These are phyloP conservation scores for Botrytis elliptica DNA, from an alignment of 2,329 filamentous ascomycete species.

Conservation along the genomic window DNA sequence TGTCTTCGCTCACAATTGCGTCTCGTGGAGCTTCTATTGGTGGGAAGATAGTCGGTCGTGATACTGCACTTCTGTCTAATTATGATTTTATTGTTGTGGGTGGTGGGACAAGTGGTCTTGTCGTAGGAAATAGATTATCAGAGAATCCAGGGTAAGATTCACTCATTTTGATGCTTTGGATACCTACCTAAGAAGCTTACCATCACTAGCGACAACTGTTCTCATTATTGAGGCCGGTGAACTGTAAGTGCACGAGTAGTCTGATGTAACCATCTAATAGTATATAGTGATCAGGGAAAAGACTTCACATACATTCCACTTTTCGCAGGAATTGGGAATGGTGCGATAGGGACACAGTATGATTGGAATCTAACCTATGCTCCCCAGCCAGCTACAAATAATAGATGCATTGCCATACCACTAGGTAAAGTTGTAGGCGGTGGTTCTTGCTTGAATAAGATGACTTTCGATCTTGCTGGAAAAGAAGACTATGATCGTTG, in stretches of 20 bases:
- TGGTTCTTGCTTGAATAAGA: constrained; percentile 39
- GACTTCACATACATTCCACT: constrained; percentile 18
- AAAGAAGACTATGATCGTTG: constrained; percentile 42
- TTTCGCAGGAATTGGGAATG: not conserved
- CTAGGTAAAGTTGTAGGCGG: constrained; percentile 42
- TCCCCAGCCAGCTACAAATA: constrained; percentile 39
- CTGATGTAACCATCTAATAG: not conserved
- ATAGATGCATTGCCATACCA: constrained; percentile 29
- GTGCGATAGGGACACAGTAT: constrained; percentile 39
- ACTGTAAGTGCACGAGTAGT: constrained; percentile 6
- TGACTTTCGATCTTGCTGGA: constrained; percentile 31
- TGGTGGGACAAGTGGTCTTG: constrained; percentile 14
- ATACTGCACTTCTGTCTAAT: not conserved
- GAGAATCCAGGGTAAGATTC: constrained; percentile 13
- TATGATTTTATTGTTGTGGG: constrained; percentile 20
- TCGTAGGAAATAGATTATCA: constrained; percentile 19
- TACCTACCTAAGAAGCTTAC: not conserved
- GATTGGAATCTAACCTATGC: constrained; percentile 45
- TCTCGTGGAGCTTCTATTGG: not conserved
- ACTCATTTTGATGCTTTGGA: not conserved
- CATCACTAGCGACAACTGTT: constrained; percentile 2
- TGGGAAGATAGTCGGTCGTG: constrained; percentile 7
- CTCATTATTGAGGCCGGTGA: constrained; percentile 20
- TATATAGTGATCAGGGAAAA: constrained; percentile 16
- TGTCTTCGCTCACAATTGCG: not conserved